These are phyloP conservation scores for Amauroascus verrucosus DNA, from an alignment of 2,329 filamentous ascomycete genomes.

Conservation along the genomic window DNA sequence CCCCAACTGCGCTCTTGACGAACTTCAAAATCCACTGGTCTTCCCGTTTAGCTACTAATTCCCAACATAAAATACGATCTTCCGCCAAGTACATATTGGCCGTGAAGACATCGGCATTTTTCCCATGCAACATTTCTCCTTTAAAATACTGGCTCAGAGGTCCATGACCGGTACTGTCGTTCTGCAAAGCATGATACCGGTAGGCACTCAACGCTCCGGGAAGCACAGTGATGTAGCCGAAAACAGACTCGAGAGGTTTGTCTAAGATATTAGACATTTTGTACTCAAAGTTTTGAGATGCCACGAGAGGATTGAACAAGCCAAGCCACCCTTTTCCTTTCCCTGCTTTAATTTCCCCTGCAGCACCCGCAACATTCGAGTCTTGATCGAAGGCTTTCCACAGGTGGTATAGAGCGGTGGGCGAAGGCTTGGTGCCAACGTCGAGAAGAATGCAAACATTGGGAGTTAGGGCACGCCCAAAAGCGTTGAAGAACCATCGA, in stretches of 20 bases:
- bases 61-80: conserved; percentile 97
- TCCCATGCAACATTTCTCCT: conserved; percentile 90
- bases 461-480: conserved; percentile 81
- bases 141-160: conserved; percentile 98
- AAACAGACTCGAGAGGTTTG: conserved; percentile 92
- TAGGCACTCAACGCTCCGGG: conserved; percentile 93
- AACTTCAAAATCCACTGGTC: conserved; percentile 98
- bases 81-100: conserved; percentile 99
- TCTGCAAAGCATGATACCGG: conserved; percentile 89
- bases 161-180: conserved; percentile 89
- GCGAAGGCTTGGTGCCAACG: conserved; percentile 83
- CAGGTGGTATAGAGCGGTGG: conserved; percentile 87
- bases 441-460: conserved; percentile 96
- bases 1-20: conserved; percentile 89
- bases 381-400: conserved; percentile 99
- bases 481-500: conserved; percentile 98
- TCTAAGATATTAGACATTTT: conserved; percentile 99
- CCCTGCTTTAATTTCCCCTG: conserved; percentile 95
- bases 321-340: conserved; percentile 76
- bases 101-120: conserved; percentile 93
- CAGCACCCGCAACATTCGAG: conserved; percentile 92
- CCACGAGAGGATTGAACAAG: conserved; percentile 85
- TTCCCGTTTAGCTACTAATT: conserved; percentile 86
- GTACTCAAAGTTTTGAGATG: conserved; percentile 98
- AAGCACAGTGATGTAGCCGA: conserved; percentile 95